Conservation (phyloP, 148 eudicot species). For the Vaccinium darrowii region DNA sequence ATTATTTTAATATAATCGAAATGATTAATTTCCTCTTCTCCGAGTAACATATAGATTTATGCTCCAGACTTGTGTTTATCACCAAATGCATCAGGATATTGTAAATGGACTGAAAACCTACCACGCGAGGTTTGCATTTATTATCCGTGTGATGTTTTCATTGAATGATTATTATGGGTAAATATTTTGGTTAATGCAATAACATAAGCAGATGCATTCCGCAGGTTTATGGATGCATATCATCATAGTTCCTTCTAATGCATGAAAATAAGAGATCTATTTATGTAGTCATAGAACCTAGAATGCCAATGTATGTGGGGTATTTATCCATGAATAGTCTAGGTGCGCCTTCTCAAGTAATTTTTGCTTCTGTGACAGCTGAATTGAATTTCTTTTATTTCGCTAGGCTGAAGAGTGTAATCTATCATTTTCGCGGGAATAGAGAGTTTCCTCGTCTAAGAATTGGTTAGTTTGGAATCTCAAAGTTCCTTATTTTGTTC, state of each 20-base stretch:
- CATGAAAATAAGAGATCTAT: not conserved
- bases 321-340: not conserved
- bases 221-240: not conserved
- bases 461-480: slow-evolving; percentile 56
- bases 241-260: not conserved
- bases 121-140: not conserved
- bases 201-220: not conserved
- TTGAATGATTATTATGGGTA: not conserved
- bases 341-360: not conserved
- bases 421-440: slow-evolving; percentile 72
- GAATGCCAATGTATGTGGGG: not conserved
- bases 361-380: not conserved
- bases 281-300: not conserved
- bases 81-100: not conserved
- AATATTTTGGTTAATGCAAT: not conserved
- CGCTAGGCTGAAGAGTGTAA: slow-evolving; percentile 79
- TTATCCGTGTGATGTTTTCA: not conserved
- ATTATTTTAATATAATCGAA: not conserved
- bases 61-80: not conserved
- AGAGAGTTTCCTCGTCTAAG: slow-evolving; percentile 78
- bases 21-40: not conserved
- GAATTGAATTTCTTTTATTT: slow-evolving; percentile 5
- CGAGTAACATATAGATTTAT: not conserved
- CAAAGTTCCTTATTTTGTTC: not conserved
- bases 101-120: not conserved